Evolutionary conservation across 371 early-diverging fungal genomes (phyloP).

Genomic region (Mucor circinelloides): DNA sequence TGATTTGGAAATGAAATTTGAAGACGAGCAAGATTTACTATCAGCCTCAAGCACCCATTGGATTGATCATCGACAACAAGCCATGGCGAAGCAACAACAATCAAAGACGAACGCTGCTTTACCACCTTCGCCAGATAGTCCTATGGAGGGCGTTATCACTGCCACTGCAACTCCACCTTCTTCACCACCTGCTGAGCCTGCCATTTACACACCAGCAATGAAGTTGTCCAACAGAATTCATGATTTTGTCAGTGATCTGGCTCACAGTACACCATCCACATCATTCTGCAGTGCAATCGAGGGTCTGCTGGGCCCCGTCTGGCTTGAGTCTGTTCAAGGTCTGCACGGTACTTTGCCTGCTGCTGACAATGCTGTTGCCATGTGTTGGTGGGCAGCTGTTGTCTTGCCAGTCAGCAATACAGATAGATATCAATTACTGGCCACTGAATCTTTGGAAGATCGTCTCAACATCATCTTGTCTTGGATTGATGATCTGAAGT

Average conservation of each 20-base stretch:
- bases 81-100: not conserved
- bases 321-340: slow-evolving; percentile 33
- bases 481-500: slow-evolving; percentile 52
- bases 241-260: slow-evolving; percentile 26
- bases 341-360: slow-evolving; percentile 28
- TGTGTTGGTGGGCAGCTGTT: slow-evolving; percentile 62
- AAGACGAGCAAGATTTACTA: not conserved
- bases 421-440: slow-evolving; percentile 51
- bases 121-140: not conserved
- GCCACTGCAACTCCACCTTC: not conserved
- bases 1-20: slow-evolving; percentile 22
- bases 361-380: slow-evolving; percentile 44
- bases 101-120: not conserved
- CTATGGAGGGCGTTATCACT: not conserved
- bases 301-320: slow-evolving; percentile 29
- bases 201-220: slow-evolving; percentile 1
- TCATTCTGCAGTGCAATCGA: slow-evolving; percentile 19
- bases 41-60: not conserved
- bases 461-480: slow-evolving; percentile 41
- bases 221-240: slow-evolving; percentile 21
- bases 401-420: slow-evolving; percentile 53
- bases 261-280: slow-evolving; percentile 17
- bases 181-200: not conserved
- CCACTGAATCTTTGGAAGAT: slow-evolving; percentile 35
- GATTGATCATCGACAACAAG: not conserved